These are phyloP conservation scores for Vigna nakashimae DNA, from an alignment of 306 rosid genomes.

Conservation along the genomic window DNA sequence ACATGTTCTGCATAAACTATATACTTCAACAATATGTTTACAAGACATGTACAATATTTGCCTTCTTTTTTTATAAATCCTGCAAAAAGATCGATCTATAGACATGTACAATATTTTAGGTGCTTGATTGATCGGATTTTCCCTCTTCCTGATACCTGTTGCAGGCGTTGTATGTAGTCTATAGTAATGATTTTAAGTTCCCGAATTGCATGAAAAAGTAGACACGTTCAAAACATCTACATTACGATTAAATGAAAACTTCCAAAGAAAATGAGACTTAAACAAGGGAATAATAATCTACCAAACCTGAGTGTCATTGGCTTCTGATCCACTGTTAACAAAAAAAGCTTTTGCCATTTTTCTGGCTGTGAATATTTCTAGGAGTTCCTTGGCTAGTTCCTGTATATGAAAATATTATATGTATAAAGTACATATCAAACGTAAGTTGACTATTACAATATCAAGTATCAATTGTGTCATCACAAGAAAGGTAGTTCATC, in stretches of 20 bases:
- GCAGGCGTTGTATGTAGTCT: not conserved
- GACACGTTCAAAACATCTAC: slow-evolving; percentile 14
- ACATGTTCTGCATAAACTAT: slow-evolving; percentile 6
- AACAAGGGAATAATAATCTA: slow-evolving; percentile 34
- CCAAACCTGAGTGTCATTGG: slow-evolving; percentile 95
- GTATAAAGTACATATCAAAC: slow-evolving; percentile 27
- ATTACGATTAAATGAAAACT: slow-evolving; percentile 23
- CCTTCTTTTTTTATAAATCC: slow-evolving; percentile 21
- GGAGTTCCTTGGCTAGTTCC: slow-evolving; percentile 90
- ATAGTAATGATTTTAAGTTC: slow-evolving; percentile 16
- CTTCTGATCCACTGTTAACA: slow-evolving; percentile 94
- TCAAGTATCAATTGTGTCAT: slow-evolving; percentile 18
- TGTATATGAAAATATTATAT: slow-evolving; percentile 45
- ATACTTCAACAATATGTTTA: slow-evolving; percentile 25
- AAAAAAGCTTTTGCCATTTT: slow-evolving; percentile 94
- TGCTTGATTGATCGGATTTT: slow-evolving; percentile 10
- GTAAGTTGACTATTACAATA: slow-evolving; percentile 18
- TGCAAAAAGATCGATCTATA: not conserved
- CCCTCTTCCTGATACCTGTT: not conserved
- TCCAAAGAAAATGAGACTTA: slow-evolving; percentile 29
- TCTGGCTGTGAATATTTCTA: slow-evolving; percentile 75
- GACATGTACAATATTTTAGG: not conserved
- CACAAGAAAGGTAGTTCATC: slow-evolving; percentile 1
- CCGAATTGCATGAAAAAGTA: slow-evolving; percentile 12
- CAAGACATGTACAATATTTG: not conserved